Conservation (phyloP, 2,329 filamentous ascomycete genomes). For the Cercospora zeae-maydis region DNA sequence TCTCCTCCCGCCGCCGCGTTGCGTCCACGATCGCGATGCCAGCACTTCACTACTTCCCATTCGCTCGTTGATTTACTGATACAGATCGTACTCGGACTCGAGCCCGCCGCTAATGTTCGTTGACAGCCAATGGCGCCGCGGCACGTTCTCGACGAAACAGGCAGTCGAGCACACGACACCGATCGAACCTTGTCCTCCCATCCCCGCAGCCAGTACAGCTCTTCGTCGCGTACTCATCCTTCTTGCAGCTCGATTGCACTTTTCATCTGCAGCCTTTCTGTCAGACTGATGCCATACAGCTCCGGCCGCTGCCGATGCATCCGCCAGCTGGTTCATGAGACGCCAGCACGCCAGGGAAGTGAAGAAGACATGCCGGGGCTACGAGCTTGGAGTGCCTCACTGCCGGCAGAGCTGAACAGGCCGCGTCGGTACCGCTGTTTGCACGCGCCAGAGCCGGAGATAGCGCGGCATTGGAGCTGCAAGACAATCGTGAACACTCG, state of each 20-base stretch:
- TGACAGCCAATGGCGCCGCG: neutral
- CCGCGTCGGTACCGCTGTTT: neutral
- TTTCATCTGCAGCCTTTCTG: neutral
- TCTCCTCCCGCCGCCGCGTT: neutral
- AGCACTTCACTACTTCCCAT: neutral
- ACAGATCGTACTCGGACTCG: neutral
- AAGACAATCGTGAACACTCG: no score
- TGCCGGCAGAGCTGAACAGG: neutral
- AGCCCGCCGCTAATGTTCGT: neutral
- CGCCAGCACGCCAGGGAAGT: neutral
- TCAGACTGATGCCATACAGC: neutral
- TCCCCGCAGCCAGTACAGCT: neutral
- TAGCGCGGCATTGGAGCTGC: neutral
- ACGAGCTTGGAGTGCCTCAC: neutral
- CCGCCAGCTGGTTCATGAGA: neutral
- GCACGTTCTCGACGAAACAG: neutral
- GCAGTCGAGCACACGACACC: neutral
- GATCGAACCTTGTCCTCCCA: neutral
- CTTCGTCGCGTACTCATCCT: neutral
- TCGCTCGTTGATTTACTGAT: neutral
- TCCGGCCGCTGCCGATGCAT: neutral
- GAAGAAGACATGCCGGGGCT: neutral
- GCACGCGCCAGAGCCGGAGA: neutral
- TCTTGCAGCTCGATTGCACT: neutral
- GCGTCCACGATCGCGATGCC: neutral